These are phyloP conservation scores for Combretum micranthum DNA, from an alignment of 345 rosid species.

Conservation along the genomic window DNA sequence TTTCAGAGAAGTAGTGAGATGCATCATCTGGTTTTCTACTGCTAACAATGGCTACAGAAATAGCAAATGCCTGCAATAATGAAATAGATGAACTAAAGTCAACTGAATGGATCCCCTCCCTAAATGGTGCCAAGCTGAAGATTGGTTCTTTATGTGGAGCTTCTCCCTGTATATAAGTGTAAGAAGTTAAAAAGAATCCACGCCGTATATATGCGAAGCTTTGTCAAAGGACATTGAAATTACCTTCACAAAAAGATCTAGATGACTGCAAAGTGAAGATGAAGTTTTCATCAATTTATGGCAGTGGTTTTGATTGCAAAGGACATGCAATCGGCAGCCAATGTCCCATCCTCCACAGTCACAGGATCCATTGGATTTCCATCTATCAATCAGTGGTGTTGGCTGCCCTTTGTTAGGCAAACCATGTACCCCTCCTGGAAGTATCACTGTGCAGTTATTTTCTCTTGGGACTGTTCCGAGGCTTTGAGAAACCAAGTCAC, in stretches of 20 bases:
- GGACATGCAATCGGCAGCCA: slow-evolving; percentile 59
- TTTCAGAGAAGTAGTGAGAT: slow-evolving; percentile 4
- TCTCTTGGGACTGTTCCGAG: slow-evolving; percentile 10
- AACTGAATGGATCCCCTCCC: slow-evolving; percentile 52
- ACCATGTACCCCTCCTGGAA: slow-evolving; percentile 78
- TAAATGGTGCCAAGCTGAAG: slow-evolving; percentile 48
- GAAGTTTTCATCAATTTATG: slow-evolving; percentile 14
- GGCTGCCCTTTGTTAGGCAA: slow-evolving; percentile 56
- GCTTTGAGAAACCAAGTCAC: slow-evolving; percentile 1
- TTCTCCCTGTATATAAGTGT: slow-evolving; percentile 25
- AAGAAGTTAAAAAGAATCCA: not conserved
- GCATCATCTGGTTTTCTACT: slow-evolving; percentile 27
- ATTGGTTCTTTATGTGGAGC: slow-evolving; percentile 26
- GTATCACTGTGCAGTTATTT: slow-evolving; percentile 34
- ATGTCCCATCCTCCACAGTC: slow-evolving; percentile 99
- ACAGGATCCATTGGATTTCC: slow-evolving; percentile 72
- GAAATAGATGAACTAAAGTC: slow-evolving; percentile 58
- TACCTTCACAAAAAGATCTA: slow-evolving; percentile 63
- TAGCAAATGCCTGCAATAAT: slow-evolving; percentile 62
- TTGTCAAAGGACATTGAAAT: not conserved
- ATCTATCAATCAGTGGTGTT: slow-evolving; percentile 59
- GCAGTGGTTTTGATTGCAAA: slow-evolving; percentile 26
- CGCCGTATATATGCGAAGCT: not conserved
- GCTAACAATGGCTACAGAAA: slow-evolving; percentile 43
- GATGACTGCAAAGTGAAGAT: slow-evolving; percentile 18